phyloP scores from a whole-genome alignment of 176 grass and related monocot genomes.

The Calamus simplicifolius region DNA sequence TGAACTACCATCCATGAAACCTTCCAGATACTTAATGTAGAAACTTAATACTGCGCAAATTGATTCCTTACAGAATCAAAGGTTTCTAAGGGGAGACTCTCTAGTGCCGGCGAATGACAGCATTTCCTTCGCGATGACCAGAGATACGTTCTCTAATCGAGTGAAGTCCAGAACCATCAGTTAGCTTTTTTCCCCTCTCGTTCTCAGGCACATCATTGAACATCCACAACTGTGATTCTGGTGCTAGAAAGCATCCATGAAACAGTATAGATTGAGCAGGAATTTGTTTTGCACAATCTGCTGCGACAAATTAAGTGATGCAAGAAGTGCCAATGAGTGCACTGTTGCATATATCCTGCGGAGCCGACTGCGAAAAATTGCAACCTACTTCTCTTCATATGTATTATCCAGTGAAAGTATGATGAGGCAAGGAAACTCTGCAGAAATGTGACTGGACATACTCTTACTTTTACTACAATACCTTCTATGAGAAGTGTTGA shows the following conservation, averaged over 20 bases:
- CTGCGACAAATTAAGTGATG: too few relatives aligned
- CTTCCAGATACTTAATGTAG: background rate
- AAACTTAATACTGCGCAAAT: too few relatives aligned
- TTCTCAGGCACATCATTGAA: conserved; percentile 67
- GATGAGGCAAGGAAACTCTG: too few relatives aligned
- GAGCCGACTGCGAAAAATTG: too few relatives aligned
- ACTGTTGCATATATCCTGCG: too few relatives aligned
- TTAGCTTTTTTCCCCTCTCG: conserved; percentile 47
- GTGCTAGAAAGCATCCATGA: conserved; percentile 74
- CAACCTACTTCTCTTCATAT: too few relatives aligned
- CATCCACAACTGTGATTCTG: conserved; percentile 61
- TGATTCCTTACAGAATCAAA: conserved; percentile 52
- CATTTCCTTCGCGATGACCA: conserved; percentile 59
- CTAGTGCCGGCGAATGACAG: conserved; percentile 51
- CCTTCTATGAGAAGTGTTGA: too few relatives aligned
- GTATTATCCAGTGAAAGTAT: too few relatives aligned
- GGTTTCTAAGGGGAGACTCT: conserved; percentile 59
- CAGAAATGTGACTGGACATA: too few relatives aligned
- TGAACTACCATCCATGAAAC: background rate
- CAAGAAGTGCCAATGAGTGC: too few relatives aligned
- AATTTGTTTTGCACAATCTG: conserved; percentile 4
- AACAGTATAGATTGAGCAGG: conserved; percentile 1
- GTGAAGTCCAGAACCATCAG: conserved; percentile 48
- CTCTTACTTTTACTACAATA: too few relatives aligned
- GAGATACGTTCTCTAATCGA: conserved; percentile 56